Conservation (phyloP, 2,329 filamentous ascomycete genomes). For the Penicillium decumbens region DNA sequence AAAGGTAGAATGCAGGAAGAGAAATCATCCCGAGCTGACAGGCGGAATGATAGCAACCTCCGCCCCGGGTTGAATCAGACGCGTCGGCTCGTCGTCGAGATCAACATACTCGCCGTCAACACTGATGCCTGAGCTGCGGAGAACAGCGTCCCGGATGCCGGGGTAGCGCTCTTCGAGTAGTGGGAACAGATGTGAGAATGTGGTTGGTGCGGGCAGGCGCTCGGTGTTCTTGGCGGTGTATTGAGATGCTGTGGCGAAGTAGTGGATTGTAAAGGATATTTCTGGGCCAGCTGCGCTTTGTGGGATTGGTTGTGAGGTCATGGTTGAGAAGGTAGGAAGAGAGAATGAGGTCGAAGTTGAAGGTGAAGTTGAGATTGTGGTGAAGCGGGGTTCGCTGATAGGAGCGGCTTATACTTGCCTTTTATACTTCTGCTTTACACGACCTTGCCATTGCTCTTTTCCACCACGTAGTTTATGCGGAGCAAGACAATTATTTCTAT, state of each 20-base stretch:
- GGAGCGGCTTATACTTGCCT: background rate
- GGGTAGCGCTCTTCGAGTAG: slow-evolving; percentile 41
- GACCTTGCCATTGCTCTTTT: no score
- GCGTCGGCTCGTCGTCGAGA: slow-evolving; percentile 22
- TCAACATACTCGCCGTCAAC: slow-evolving; percentile 45
- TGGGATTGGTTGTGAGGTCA: background rate
- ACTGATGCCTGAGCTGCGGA: slow-evolving; percentile 41
- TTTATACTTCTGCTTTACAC: background rate
- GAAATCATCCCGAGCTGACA: slow-evolving; percentile 43
- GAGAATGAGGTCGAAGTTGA: background rate
- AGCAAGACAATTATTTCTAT: no score
- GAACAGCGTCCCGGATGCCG: slow-evolving; percentile 38
- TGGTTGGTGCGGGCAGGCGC: slow-evolving; percentile 39
- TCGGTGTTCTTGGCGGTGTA: slow-evolving; percentile 42
- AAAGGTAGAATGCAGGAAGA: background rate
- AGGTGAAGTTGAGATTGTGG: background rate
- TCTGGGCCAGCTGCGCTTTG: background rate
- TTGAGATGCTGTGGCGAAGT: slow-evolving; percentile 43
- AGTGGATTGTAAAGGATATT: slow-evolving; percentile 42
- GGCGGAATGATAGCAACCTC: slow-evolving; percentile 48
- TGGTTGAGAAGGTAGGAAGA: background rate
- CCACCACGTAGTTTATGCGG: no score
- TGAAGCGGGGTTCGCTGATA: background rate
- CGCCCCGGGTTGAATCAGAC: slow-evolving; percentile 35
- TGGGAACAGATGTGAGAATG: slow-evolving; percentile 35